These are phyloP conservation scores for Coleophoma crateriformis DNA, from an alignment of 2,329 filamentous ascomycete genomes.

Conservation along the genomic window DNA sequence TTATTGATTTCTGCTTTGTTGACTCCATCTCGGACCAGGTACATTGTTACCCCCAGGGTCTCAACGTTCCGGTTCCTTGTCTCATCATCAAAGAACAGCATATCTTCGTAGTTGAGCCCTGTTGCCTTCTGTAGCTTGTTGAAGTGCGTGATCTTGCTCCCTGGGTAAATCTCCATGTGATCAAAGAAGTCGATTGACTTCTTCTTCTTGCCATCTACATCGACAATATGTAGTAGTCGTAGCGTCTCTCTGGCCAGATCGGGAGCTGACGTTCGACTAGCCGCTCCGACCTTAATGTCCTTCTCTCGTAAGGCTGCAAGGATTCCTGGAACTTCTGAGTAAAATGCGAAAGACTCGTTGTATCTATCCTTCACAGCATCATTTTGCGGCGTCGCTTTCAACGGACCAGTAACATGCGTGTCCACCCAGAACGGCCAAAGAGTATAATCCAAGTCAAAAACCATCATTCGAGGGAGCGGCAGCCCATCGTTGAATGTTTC, in stretches of 20 bases:
- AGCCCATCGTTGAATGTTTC: slow-evolving; percentile 19
- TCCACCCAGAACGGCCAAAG: slow-evolving; percentile 99
- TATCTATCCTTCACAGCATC: slow-evolving; percentile 42
- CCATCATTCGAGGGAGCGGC: slow-evolving; percentile 55
- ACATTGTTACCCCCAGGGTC: slow-evolving; percentile 75
- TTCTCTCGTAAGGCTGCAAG: slow-evolving; percentile 46
- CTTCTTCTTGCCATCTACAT: slow-evolving; percentile 22
- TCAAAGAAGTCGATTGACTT: slow-evolving; percentile 56
- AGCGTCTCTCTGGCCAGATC: slow-evolving; percentile 78
- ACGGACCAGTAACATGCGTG: slow-evolving; percentile 76
- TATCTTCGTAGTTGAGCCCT: slow-evolving; percentile 69
- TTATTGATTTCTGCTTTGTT: slow-evolving; percentile 70
- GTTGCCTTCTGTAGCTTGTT: slow-evolving; percentile 65
- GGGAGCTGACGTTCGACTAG: slow-evolving; percentile 75
- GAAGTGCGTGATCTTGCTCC: slow-evolving; percentile 83
- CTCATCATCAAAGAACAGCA: slow-evolving; percentile 97
- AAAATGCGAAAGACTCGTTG: slow-evolving; percentile 67
- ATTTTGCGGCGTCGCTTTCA: slow-evolving; percentile 45
- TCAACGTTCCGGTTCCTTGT: slow-evolving; percentile 77
- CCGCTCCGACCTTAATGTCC: slow-evolving; percentile 59
- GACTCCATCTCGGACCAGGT: slow-evolving; percentile 74
- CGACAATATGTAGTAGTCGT: slow-evolving; percentile 58
- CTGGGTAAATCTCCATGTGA: slow-evolving; percentile 64
- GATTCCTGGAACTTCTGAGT: slow-evolving; percentile 61
- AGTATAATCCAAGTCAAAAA: slow-evolving; percentile 97